Percentiles rank a stretch among this genome's conserved stretches.
Evolutionary conservation across 176 grass and related monocot species (phyloP).

Genomic region (Olyra latifolia): DNA sequence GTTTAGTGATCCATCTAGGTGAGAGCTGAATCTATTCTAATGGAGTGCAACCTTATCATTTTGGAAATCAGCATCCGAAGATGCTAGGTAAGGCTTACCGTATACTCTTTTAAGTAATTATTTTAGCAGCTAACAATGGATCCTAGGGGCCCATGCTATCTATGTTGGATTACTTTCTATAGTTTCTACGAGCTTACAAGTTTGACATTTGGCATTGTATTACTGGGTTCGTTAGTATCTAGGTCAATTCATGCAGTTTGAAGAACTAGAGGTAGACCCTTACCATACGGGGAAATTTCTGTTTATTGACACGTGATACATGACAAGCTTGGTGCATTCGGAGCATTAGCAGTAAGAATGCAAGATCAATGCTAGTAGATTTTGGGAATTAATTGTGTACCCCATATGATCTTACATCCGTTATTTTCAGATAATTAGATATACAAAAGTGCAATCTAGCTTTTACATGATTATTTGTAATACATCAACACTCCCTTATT

Average conservation of each 20-base stretch:
- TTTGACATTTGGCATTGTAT: neutral
- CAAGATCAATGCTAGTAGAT: neutral
- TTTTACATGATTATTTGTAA: too few species aligned
- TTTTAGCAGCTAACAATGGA: slow-evolving; percentile 12
- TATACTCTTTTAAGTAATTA: neutral
- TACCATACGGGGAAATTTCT: too few species aligned
- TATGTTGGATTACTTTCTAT: neutral
- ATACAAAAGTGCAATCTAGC: too few species aligned
- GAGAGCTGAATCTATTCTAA: slow-evolving; percentile 54
- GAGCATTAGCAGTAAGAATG: neutral
- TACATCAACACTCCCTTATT: too few species aligned
- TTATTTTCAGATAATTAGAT: too few species aligned
- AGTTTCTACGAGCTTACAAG: neutral
- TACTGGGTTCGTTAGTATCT: neutral
- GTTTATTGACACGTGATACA: neutral
- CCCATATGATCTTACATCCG: too few species aligned
- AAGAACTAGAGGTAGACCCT: neutral
- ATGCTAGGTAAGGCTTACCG: slow-evolving; percentile 23
- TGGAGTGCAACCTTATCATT: slow-evolving; percentile 34
- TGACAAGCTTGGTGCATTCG: neutral
- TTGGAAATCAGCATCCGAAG: slow-evolving; percentile 30
- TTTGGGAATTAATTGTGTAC: too few species aligned
- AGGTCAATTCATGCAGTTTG: neutral
- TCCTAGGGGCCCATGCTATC: neutral
- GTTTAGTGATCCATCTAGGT: slow-evolving; percentile 30